phyloP scores from a whole-genome alignment of 2,329 filamentous ascomycete species.

The Fusarium xylarioides region DNA sequence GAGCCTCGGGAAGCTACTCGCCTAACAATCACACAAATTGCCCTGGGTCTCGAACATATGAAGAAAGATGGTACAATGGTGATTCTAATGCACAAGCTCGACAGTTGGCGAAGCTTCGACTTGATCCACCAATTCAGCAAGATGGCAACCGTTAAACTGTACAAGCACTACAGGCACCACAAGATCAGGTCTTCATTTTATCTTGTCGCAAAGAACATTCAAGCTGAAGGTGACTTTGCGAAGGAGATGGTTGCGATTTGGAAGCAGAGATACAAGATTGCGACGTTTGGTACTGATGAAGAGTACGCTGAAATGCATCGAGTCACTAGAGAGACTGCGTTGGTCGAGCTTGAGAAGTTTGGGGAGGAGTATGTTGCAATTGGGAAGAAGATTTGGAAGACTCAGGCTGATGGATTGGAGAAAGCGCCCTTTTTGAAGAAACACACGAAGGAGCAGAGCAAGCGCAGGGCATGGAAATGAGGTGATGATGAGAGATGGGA shows the following conservation, averaged over 20 bases:
- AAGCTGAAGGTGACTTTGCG: conserved; percentile 45
- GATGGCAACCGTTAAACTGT: conserved; percentile 51
- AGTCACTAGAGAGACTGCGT: not conserved
- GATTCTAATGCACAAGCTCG: conserved; percentile 59
- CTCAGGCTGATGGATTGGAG: conserved; percentile 21
- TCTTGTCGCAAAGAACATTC: conserved; percentile 57
- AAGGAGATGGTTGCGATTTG: conserved; percentile 49
- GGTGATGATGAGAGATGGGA: not conserved
- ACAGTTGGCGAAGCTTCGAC: conserved; percentile 50
- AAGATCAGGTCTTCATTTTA: conserved; percentile 61
- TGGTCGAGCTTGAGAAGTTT: conserved; percentile 10
- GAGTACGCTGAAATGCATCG: not conserved
- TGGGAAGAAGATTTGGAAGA: conserved; percentile 22
- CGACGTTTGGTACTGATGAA: conserved; percentile 48
- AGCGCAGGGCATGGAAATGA: no score
- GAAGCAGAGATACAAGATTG: conserved; percentile 51
- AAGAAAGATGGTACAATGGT: conserved; percentile 59
- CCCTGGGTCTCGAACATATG: conserved; percentile 57
- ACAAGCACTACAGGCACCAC: conserved; percentile 56
- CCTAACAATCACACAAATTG: conserved; percentile 51
- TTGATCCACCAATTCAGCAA: conserved; percentile 51
- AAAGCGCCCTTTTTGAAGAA: conserved; percentile 7
- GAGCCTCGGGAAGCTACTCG: conserved; percentile 49
- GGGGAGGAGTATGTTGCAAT: conserved; percentile 8
- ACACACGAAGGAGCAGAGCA: not conserved